Evolutionary conservation across 2,329 filamentous ascomycete genomes (phyloP).

Genomic region (Hymenoscyphus linearis): DNA sequence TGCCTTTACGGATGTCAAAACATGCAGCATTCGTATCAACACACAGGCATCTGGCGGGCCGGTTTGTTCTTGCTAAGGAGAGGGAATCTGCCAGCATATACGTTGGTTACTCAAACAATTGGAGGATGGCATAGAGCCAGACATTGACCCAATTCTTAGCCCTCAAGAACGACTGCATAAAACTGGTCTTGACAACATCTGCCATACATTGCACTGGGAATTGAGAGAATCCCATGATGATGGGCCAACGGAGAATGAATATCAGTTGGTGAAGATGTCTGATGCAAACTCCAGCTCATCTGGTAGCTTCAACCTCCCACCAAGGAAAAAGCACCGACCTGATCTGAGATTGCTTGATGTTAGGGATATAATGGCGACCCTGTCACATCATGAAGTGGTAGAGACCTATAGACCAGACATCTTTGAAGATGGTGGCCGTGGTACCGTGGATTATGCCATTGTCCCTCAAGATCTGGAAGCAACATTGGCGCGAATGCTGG

Average conservation of each 20-base stretch:
- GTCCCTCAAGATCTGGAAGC: constrained; percentile 24
- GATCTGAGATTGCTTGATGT: constrained; percentile 18
- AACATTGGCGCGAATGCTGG: constrained; percentile 25
- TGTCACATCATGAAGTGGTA: constrained; percentile 16
- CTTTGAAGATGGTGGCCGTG: constrained; percentile 18
- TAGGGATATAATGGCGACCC: constrained; percentile 28
- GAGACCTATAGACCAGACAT: constrained; percentile 24
- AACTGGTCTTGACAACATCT: constrained; percentile 24
- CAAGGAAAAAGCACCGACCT: constrained; percentile 15
- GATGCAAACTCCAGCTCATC: background rate
- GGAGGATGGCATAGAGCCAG: background rate
- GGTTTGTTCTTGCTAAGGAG: constrained; percentile 21
- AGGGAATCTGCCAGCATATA: constrained; percentile 21
- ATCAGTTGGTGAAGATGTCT: constrained; percentile 25
- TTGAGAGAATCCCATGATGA: constrained; percentile 18
- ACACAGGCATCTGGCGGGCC: constrained; percentile 12
- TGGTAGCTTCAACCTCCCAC: background rate
- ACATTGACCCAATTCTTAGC: background rate
- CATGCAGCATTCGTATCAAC: constrained; percentile 24
- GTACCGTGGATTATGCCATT: constrained; percentile 16
- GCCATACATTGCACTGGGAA: constrained; percentile 26
- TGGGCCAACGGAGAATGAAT: constrained; percentile 19
- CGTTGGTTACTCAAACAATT: constrained; percentile 25
- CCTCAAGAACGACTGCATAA: constrained; percentile 23
- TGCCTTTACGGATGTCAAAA: constrained; percentile 24